A percentile compares a stretch with the other conserved stretches of the same genome.
These are phyloP conservation scores for Lachnellula subtilissima DNA, from an alignment of 2,329 filamentous ascomycete genomes.

Conservation along the genomic window DNA sequence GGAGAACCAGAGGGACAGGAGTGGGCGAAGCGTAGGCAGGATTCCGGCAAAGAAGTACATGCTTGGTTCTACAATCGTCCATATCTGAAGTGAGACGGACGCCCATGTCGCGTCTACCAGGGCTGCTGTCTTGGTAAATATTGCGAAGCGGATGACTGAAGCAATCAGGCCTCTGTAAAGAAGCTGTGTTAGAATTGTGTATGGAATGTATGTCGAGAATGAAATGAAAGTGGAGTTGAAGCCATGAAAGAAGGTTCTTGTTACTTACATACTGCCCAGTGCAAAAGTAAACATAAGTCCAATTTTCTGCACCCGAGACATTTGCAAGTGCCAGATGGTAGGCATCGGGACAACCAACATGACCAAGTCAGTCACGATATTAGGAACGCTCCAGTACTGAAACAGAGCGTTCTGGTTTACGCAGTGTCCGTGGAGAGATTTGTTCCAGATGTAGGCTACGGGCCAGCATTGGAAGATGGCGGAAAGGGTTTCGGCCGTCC, in stretches of 20 bases:
- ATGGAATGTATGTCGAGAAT: too few relatives aligned
- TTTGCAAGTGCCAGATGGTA: neutral
- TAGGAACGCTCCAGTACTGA: neutral
- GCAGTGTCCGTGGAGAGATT: neutral
- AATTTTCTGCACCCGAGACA: neutral
- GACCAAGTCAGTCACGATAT: neutral
- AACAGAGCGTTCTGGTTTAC: neutral
- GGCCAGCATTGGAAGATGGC: neutral
- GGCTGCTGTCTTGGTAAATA: neutral
- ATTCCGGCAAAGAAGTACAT: neutral
- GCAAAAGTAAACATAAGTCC: neutral
- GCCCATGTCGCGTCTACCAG: neutral
- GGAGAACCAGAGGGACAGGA: neutral
- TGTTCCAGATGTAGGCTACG: neutral
- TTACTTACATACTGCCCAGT: neutral
- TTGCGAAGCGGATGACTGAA: neutral
- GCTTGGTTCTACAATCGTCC: neutral
- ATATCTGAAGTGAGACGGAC: neutral
- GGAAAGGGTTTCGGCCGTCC: neutral
- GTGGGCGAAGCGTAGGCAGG: neutral
- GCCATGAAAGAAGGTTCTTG: neutral
- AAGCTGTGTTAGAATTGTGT: neutral
- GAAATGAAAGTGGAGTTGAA: neutral
- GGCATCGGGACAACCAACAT: neutral
- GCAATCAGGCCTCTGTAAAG: neutral